These are phyloP conservation scores for Ceratobasidium theobromae DNA, from an alignment of 1,284 basidiomycete genomes.

Conservation along the genomic window DNA sequence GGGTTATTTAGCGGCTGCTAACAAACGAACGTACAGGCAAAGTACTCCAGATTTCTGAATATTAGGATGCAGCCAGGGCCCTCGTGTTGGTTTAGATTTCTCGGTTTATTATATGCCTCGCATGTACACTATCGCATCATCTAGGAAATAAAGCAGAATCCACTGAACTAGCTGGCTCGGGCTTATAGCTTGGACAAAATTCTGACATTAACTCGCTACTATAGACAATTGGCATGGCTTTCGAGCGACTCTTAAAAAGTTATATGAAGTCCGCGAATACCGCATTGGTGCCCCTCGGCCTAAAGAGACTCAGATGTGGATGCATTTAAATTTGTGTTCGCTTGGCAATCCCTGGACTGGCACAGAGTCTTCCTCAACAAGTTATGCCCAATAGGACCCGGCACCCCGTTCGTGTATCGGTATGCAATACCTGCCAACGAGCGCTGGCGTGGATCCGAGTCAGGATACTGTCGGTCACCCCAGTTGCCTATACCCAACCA, in stretches of 20 bases:
- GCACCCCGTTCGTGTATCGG: constrained; percentile 12
- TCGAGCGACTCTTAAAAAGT: too few species aligned
- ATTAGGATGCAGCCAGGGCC: neutral
- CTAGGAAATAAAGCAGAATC: too few species aligned
- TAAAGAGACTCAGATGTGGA: too few species aligned
- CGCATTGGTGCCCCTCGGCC: too few species aligned
- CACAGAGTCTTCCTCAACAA: constrained; percentile 26
- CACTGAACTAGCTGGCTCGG: too few species aligned
- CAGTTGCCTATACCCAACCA: constrained; percentile 4
- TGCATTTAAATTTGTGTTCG: too few species aligned
- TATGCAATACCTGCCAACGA: constrained; percentile 16
- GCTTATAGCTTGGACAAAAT: too few species aligned
- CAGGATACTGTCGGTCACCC: constrained; percentile 23
- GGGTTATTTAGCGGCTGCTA: neutral
- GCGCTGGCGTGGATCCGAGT: constrained; percentile 13
- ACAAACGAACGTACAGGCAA: constrained; percentile 24
- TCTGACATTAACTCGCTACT: too few species aligned
- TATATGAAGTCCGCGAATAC: too few species aligned
- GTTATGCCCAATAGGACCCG: constrained; percentile 18
- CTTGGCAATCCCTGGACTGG: constrained; percentile 21
- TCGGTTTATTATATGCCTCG: neutral
- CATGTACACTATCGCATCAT: neutral
- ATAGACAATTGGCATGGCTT: too few species aligned
- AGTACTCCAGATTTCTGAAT: constrained; percentile 34
- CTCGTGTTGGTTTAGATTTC: neutral